A percentile compares a stretch with the other conserved stretches of the same genome.
Conservation (phyloP, 345 rosid genomes). For the Dipteronia sinensis region DNA sequence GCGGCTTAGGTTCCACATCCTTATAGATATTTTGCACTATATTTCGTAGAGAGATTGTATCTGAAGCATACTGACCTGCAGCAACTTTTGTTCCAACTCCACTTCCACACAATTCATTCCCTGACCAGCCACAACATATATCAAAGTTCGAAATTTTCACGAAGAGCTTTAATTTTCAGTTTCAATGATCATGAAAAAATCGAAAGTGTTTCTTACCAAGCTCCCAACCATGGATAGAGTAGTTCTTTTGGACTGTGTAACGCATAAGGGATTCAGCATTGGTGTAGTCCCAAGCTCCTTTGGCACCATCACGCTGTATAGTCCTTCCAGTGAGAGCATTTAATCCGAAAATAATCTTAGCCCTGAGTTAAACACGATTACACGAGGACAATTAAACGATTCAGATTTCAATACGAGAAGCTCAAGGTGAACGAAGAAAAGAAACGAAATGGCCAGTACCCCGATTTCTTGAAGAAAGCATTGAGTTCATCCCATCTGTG, state of each 20-base stretch:
- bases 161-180: background rate
- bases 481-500: constrained; percentile 73
- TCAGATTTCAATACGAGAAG: background rate
- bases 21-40: constrained; percentile 52
- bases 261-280: constrained; percentile 78
- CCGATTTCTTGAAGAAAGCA: constrained; percentile 56
- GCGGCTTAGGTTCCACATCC: constrained; percentile 52
- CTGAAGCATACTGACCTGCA: constrained; percentile 73
- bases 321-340: constrained; percentile 67
- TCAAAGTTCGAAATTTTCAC: background rate
- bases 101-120: constrained; percentile 80
- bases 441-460: constrained; percentile 33
- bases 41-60: constrained; percentile 55
- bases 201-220: constrained; percentile 53
- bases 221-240: constrained; percentile 75
- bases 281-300: constrained; percentile 71
- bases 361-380: constrained; percentile 40
- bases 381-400: background rate
- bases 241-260: constrained; percentile 52
- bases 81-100: constrained; percentile 80
- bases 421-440: background rate
- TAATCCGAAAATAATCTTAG: constrained; percentile 70
- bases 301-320: constrained; percentile 45
- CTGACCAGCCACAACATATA: constrained; percentile 36
- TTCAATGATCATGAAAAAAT: background rate